Conservation (phyloP, 2,329 filamentous ascomycete genomes). For the Aspergillus jensenii region DNA sequence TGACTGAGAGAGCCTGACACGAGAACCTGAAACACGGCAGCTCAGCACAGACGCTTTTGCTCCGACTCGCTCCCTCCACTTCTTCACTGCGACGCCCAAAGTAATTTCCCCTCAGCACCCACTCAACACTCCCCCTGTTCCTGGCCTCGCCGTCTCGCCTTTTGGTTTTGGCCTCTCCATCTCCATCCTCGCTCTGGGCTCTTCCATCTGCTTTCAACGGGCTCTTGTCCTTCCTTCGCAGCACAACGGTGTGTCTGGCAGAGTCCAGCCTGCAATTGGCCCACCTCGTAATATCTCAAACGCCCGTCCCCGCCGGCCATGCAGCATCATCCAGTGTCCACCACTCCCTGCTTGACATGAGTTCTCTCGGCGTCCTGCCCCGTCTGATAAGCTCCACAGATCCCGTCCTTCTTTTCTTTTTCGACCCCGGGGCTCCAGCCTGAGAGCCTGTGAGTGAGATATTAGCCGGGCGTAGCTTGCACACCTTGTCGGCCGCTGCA, state of each 20-base stretch:
- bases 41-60: background rate
- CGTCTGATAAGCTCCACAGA: conserved; percentile 12
- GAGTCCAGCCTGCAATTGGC: background rate
- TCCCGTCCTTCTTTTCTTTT: conserved; percentile 6
- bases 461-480: conserved; percentile 3
- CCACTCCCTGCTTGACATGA: conserved; percentile 5
- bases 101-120: background rate
- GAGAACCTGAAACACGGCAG: background rate
- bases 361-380: background rate
- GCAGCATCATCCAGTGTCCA: conserved; percentile 1
- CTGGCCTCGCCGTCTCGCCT: background rate
- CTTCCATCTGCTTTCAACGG: background rate
- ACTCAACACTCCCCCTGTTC: background rate
- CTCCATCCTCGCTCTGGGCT: background rate
- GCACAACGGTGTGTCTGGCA: background rate
- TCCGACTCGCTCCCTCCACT: background rate
- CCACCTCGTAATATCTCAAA: conserved; percentile 13
- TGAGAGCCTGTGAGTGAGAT: background rate
- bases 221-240: background rate
- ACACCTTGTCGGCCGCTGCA: background rate
- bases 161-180: background rate
- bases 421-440: background rate
- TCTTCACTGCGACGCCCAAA: background rate
- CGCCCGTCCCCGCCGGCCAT: conserved; percentile 9
- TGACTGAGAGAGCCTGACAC: background rate